Conservation (phyloP, 164 flowering plant genomes). For the Stephania cephalantha region DNA sequence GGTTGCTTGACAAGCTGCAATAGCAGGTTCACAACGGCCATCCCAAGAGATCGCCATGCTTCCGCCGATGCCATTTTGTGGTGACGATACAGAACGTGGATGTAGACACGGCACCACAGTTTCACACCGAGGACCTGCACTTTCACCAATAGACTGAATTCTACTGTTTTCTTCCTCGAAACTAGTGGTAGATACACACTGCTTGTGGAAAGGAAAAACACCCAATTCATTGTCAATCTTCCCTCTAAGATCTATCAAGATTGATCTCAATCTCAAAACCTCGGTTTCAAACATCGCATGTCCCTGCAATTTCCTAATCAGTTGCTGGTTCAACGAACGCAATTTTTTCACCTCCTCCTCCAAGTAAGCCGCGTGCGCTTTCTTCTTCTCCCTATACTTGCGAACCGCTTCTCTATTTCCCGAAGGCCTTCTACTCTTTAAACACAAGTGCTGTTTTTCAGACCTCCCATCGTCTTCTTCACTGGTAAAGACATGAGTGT, state of each 20-base stretch:
- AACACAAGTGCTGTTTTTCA: conserved; percentile 9
- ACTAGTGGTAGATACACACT: conserved; percentile 12
- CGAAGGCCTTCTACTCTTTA: conserved; percentile 31
- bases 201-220: conserved; percentile 39
- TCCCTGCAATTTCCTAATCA: conserved; percentile 46
- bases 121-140: conserved; percentile 21
- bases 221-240: conserved; percentile 54
- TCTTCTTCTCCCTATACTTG: conserved; percentile 78
- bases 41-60: conserved; percentile 19
- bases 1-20: conserved; percentile 20
- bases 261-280: conserved; percentile 37
- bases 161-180: conserved; percentile 35
- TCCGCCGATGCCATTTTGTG: conserved; percentile 16
- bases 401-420: conserved; percentile 72
- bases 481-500: conserved; percentile 42
- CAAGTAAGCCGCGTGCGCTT: conserved; percentile 55
- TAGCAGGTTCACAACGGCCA: conserved; percentile 27
- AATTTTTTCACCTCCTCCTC: conserved; percentile 63
- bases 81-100: conserved; percentile 19
- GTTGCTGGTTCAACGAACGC: conserved; percentile 43
- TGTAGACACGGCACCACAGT: conserved; percentile 27
- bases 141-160: conserved; percentile 14
- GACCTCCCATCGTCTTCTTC: conserved; percentile 24
- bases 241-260: conserved; percentile 44
- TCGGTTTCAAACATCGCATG: conserved; percentile 57